These are phyloP conservation scores for Pholiota molesta DNA, from an alignment of 768 basidiomycete species.

Conservation along the genomic window DNA sequence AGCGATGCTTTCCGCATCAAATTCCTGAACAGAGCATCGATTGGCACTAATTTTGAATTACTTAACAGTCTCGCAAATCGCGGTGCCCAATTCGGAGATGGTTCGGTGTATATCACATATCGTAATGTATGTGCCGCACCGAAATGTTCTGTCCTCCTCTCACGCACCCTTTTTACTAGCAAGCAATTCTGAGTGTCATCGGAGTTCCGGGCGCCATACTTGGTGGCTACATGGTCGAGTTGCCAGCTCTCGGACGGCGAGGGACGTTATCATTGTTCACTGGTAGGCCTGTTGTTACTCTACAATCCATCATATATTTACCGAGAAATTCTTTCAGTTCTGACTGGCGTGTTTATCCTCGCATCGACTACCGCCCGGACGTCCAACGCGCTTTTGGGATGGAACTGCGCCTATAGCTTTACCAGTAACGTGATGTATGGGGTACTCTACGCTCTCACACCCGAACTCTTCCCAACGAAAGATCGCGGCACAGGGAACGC, in stretches of 20 bases:
- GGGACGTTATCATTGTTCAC: constrained; percentile 70
- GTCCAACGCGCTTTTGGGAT: constrained; percentile 69
- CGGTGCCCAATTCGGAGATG: constrained; percentile 71
- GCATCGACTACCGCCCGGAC: constrained; percentile 74
- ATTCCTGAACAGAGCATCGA: not conserved
- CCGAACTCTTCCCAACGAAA: constrained; percentile 73
- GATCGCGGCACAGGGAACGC: constrained; percentile 77
- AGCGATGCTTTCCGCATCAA: not conserved
- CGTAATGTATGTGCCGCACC: constrained; percentile 50
- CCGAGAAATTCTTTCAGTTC: constrained; percentile 45
- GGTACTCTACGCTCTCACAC: constrained; percentile 69
- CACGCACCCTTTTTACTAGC: constrained; percentile 36
- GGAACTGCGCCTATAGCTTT: constrained; percentile 81
- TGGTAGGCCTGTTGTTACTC: constrained; percentile 40
- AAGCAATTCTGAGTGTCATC: constrained; percentile 68
- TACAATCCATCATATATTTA: constrained; percentile 10
- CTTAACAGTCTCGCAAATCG: constrained; percentile 59
- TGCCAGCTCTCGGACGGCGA: constrained; percentile 62
- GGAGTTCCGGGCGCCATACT: constrained; percentile 75
- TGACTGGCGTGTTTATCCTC: constrained; percentile 78
- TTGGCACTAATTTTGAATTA: not conserved
- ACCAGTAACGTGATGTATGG: constrained; percentile 71
- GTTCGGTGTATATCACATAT: constrained; percentile 71
- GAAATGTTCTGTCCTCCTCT: no score
- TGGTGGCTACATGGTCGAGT: constrained; percentile 72